phyloP scores from a whole-genome alignment of 495 filamentous ascomycete species.

The Penicillium bialowiezense region DNA sequence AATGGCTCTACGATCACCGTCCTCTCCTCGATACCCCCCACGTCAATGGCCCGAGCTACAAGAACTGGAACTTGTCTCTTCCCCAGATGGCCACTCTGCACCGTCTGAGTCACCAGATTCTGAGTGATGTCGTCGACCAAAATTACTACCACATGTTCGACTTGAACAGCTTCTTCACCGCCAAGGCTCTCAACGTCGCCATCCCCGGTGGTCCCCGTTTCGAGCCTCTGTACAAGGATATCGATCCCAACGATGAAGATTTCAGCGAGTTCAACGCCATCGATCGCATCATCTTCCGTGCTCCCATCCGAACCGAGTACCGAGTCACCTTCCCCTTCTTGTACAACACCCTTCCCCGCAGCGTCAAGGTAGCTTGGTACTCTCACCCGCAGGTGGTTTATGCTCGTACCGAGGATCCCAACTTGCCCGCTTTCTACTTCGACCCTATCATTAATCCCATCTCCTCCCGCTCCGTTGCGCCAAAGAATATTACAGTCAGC shows the following conservation, averaged over 20 bases:
- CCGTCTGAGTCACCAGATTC: constrained; percentile 83
- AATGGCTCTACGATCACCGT: constrained; percentile 98
- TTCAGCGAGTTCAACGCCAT: constrained; percentile 99
- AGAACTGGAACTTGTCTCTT: constrained; percentile 88
- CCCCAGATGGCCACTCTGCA: constrained; percentile 97
- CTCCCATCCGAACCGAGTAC: constrained; percentile 94
- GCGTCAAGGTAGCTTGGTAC: constrained; percentile 91
- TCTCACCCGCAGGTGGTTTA: constrained; percentile 93
- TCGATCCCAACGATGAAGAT: constrained; percentile 98
- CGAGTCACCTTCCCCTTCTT: constrained; percentile 91
- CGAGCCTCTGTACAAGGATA: constrained; percentile 97
- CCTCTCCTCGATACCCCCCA: constrained; percentile 89
- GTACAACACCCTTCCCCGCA: constrained; percentile 94
- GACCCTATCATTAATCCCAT: constrained; percentile 98
- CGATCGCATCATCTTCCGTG: constrained; percentile 97
- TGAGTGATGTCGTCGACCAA: constrained; percentile 90
- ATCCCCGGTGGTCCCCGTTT: constrained; percentile 96
- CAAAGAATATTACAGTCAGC: constrained; percentile 88
- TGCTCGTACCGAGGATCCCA: constrained; percentile 81
- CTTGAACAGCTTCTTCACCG: constrained; percentile 88
- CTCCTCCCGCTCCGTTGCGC: constrained; percentile 88
- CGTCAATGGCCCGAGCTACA: constrained; percentile 96
- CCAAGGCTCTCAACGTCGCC: constrained; percentile 95
- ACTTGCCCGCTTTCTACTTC: constrained; percentile 95
- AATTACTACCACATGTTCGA: constrained; percentile 99